Evolutionary conservation across 2,329 filamentous ascomycete species (phyloP).

Genomic region (Alternaria arborescens): DNA sequence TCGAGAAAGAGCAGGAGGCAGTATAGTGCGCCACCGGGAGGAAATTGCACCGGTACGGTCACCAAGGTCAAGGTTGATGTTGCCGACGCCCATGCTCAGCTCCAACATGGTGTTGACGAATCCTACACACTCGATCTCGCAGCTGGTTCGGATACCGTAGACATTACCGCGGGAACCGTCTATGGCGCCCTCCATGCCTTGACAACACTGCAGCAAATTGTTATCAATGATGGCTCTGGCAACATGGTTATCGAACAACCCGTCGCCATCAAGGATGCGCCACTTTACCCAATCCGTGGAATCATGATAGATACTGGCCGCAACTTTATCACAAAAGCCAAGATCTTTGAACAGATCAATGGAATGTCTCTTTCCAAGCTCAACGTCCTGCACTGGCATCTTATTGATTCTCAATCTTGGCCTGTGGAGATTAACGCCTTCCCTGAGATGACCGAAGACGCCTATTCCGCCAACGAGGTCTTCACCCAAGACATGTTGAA

Average conservation of each 20-base stretch:
- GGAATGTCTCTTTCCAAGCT: conserved; percentile 65
- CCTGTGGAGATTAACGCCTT: conserved; percentile 60
- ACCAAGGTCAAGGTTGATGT: conserved; percentile 58
- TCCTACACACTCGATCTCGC: conserved; percentile 62
- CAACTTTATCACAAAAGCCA: conserved; percentile 62
- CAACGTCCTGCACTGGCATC: conserved; percentile 67
- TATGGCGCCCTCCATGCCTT: conserved; percentile 66
- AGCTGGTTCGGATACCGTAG: conserved; percentile 52
- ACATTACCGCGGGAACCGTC: conserved; percentile 60
- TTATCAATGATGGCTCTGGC: conserved; percentile 58
- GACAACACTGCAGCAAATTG: conserved; percentile 65
- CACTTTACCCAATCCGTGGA: conserved; percentile 63
- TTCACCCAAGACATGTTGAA: conserved; percentile 57
- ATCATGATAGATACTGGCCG: conserved; percentile 65
- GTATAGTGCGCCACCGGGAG: conserved; percentile 18
- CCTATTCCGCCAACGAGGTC: conserved; percentile 60
- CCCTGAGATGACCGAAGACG: conserved; percentile 63
- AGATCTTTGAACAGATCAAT: conserved; percentile 64
- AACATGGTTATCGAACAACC: conserved; percentile 62
- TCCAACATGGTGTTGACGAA: conserved; percentile 66
- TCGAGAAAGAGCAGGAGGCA: conserved; percentile 33
- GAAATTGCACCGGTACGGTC: conserved; percentile 47
- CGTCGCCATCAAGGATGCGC: conserved; percentile 60
- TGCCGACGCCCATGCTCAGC: conserved; percentile 55
- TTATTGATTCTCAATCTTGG: conserved; percentile 66